phyloP scores from a whole-genome alignment of 106 monocot genomes.

The Vanilla planifolia region DNA sequence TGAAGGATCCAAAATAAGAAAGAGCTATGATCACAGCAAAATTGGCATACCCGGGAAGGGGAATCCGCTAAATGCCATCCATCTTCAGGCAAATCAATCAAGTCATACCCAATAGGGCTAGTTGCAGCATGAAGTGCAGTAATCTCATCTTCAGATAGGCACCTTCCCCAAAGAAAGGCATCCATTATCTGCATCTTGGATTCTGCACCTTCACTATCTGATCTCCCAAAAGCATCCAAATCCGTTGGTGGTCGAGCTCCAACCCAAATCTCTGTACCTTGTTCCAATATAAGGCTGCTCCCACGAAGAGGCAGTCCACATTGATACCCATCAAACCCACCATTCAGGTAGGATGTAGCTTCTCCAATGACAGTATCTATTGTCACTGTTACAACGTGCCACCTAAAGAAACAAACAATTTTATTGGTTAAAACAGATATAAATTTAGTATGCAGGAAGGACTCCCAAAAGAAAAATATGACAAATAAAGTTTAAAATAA shows the following conservation, averaged over 20 bases:
- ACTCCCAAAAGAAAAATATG: not conserved
- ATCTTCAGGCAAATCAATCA: conserved; percentile 68
- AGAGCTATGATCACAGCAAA: not conserved
- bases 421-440: not conserved
- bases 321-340: conserved; percentile 87
- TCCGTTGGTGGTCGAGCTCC: conserved; percentile 82
- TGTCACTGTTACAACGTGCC: conserved; percentile 92
- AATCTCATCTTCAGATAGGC: conserved; percentile 91
- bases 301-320: conserved; percentile 52
- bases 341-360: conserved; percentile 80
- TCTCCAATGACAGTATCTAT: conserved; percentile 85
- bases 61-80: conserved; percentile 67
- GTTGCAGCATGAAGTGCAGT: conserved; percentile 48
- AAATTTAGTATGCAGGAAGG: not conserved
- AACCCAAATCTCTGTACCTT: conserved; percentile 84
- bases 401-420: conserved; percentile 35
- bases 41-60: conserved; percentile 63
- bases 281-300: conserved; percentile 54
- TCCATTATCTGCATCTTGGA: conserved; percentile 99
- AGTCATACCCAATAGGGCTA: conserved; percentile 49
- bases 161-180: conserved; percentile 90
- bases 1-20: not conserved
- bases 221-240: conserved; percentile 97
- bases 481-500: not conserved
- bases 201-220: conserved; percentile 86